A percentile compares a stretch with the other conserved stretches of the same genome.
These are phyloP conservation scores for Arachnomyces sp. DNA, from an alignment of 2,329 filamentous ascomycete species.

Conservation along the genomic window DNA sequence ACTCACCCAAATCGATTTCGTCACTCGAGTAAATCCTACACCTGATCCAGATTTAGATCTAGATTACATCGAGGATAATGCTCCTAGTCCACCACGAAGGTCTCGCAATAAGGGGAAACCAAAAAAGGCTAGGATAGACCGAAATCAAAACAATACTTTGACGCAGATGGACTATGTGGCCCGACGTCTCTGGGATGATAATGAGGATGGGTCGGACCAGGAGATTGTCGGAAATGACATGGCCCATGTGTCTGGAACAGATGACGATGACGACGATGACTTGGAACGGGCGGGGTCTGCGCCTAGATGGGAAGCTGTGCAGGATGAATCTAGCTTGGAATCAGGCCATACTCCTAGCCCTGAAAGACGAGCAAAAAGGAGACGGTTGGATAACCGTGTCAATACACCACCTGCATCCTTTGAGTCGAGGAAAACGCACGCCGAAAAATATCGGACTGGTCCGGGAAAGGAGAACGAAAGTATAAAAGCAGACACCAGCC, in stretches of 20 bases:
- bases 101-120: background rate
- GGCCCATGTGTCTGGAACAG: background rate
- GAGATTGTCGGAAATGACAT: too few relatives aligned
- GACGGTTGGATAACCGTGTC: too few relatives aligned
- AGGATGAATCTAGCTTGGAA: too few relatives aligned
- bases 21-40: constrained; percentile 17
- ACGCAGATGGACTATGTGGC: constrained; percentile 37
- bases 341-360: too few relatives aligned
- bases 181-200: constrained; percentile 22
- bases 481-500: too few relatives aligned
- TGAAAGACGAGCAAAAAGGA: too few relatives aligned
- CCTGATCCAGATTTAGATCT: constrained; percentile 20
- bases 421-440: too few relatives aligned
- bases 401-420: too few relatives aligned
- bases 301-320: too few relatives aligned
- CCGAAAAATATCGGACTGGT: too few relatives aligned
- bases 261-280: background rate
- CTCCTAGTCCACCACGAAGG: constrained; percentile 2
- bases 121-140: constrained; percentile 17
- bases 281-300: too few relatives aligned
- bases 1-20: constrained; percentile 36
- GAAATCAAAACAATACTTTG: constrained; percentile 29
- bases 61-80: constrained; percentile 23
- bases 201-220: constrained; percentile 2
- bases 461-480: too few relatives aligned